These are phyloP conservation scores for Cryptococcus sp. DNA, from an alignment of 1,284 basidiomycete species.

Conservation along the genomic window DNA sequence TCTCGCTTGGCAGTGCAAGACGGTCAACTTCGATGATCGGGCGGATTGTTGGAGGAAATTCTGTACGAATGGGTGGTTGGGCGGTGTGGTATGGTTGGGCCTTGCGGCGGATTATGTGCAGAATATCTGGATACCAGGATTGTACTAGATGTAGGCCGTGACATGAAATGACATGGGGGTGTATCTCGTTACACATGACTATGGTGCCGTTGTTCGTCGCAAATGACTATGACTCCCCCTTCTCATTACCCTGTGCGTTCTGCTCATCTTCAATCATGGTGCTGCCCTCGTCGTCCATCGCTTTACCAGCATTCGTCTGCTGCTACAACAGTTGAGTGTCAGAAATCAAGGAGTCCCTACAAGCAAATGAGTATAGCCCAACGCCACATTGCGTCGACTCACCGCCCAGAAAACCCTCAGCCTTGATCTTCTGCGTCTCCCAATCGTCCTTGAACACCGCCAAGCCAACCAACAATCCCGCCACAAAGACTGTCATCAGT, in stretches of 20 bases:
- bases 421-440: conserved; percentile 31
- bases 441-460: conserved; percentile 69
- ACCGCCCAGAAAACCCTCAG: conserved; percentile 41
- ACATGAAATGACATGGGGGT: too few species aligned
- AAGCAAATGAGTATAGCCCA: neutral
- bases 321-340: too few species aligned
- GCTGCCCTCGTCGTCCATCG: too few species aligned
- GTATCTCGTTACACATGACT: too few species aligned
- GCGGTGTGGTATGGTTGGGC: conserved; percentile 84
- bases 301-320: too few species aligned
- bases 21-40: conserved; percentile 70
- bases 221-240: too few species aligned
- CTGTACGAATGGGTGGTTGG: conserved; percentile 78
- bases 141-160: too few species aligned
- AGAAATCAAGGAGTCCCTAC: conserved; percentile 16
- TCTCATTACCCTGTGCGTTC: too few species aligned
- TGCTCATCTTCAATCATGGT: too few species aligned
- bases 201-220: too few species aligned
- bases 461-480: conserved; percentile 75
- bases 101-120: conserved; percentile 67
- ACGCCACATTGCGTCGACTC: conserved; percentile 10
- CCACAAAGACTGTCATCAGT: conserved; percentile 58
- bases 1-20: conserved; percentile 71
- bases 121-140: conserved; percentile 24
- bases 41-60: conserved; percentile 92